Conservation (phyloP, 257 asterid genomes). For the Voacanga thouarsii region DNA sequence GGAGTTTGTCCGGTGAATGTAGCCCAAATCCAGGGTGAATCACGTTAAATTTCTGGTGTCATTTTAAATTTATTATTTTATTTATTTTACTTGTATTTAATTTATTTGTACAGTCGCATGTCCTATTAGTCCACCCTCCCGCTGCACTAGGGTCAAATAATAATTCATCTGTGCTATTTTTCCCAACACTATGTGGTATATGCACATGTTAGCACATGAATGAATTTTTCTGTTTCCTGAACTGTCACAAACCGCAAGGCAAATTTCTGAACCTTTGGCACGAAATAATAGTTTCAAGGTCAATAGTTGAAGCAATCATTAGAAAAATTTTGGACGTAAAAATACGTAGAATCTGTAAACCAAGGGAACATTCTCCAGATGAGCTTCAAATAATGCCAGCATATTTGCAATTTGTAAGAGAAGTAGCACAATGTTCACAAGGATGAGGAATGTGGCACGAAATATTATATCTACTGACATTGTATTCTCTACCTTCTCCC, state of each 20-base stretch:
- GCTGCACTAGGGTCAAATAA: conserved; percentile 1
- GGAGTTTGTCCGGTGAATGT: too few relatives aligned
- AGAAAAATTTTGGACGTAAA: background rate
- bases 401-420: background rate
- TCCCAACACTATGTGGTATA: too few relatives aligned
- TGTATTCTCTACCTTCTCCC: background rate
- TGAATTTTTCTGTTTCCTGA: conserved; percentile 58
- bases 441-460: background rate
- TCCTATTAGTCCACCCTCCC: too few relatives aligned
- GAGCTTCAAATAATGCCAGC: background rate
- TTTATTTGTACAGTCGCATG: too few relatives aligned
- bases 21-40: too few relatives aligned
- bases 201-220: conserved; percentile 60
- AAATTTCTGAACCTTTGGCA: conserved; percentile 70
- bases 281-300: conserved; percentile 7
- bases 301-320: background rate
- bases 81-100: too few relatives aligned
- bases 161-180: too few relatives aligned
- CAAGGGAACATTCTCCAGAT: background rate
- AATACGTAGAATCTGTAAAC: background rate
- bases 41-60: too few relatives aligned
- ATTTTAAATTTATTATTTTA: too few relatives aligned
- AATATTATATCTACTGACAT: background rate
- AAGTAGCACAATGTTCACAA: background rate
- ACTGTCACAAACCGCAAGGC: conserved; percentile 49